phyloP scores from a whole-genome alignment of 73 alveolate species.

The Uronychia binucleata region DNA sequence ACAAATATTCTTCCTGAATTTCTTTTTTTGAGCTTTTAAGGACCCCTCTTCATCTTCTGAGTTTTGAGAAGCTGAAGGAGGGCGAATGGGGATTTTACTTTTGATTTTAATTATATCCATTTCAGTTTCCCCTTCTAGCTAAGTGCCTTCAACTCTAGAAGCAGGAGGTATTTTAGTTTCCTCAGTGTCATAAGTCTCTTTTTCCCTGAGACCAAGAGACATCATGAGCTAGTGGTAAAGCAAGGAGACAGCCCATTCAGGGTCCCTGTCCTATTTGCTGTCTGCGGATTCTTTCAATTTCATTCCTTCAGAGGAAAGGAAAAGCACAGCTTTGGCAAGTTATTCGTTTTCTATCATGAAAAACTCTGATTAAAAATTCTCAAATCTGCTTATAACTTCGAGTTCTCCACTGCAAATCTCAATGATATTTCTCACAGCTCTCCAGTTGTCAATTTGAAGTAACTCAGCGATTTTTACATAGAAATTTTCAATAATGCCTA shows the following conservation, averaged over 20 bases:
- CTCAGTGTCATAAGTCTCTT: background rate
- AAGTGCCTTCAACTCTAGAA: no score
- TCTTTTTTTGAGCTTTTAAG: background rate
- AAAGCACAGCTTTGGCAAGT: background rate
- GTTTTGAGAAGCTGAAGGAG: no score
- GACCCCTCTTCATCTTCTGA: no score
- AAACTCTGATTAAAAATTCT: background rate
- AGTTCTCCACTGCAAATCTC: background rate
- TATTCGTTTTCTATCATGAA: background rate
- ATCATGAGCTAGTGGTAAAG: background rate
- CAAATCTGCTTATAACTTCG: background rate
- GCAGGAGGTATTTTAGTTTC: no score
- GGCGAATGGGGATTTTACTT: no score
- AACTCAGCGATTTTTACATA: background rate
- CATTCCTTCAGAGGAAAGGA: background rate
- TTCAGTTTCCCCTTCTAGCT: no score
- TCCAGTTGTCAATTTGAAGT: background rate
- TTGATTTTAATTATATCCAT: no score
- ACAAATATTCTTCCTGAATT: background rate
- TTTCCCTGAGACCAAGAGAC: background rate
- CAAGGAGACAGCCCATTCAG: conserved; percentile 4
- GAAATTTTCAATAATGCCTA: background rate
- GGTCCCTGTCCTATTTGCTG: background rate
- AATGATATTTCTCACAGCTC: background rate
- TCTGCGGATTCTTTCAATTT: background rate